A percentile compares a stretch with the other conserved stretches of the same genome.
phyloP scores from a whole-genome alignment of 306 rosid species.

The Urtica urens region DNA sequence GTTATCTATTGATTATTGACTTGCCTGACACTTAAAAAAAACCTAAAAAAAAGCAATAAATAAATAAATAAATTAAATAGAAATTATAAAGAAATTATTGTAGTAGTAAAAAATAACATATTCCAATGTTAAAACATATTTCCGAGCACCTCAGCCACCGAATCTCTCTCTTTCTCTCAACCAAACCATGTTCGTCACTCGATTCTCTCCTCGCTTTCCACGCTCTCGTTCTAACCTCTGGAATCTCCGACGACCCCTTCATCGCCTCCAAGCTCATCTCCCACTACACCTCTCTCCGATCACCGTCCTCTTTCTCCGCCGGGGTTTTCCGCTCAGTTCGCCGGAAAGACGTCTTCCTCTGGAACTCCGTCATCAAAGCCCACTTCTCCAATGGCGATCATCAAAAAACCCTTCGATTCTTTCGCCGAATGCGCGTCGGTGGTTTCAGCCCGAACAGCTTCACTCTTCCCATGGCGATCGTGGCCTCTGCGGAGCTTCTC shows the following conservation, averaged over 20 bases:
- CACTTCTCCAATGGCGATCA: conserved; percentile 44
- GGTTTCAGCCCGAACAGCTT: conserved; percentile 31
- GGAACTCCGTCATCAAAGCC: conserved; percentile 71
- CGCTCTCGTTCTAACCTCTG: conserved; percentile 49
- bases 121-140: too few relatives aligned
- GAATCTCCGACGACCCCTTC: conserved; percentile 61
- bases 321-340: conserved; percentile 31
- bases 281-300: conserved; percentile 38
- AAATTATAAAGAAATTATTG: too few relatives aligned
- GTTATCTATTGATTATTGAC: too few relatives aligned
- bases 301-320: conserved; percentile 27
- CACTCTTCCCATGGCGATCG: conserved; percentile 50
- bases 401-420: conserved; percentile 28
- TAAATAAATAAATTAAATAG: too few relatives aligned
- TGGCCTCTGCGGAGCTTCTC: conserved; percentile 40
- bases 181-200: conserved; percentile 20
- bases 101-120: too few relatives aligned
- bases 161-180: conserved; percentile 32
- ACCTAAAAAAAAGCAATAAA: too few relatives aligned
- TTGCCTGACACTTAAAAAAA: too few relatives aligned
- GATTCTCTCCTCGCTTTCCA: conserved; percentile 43
- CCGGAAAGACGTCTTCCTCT: conserved; percentile 43
- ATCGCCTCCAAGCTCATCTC: conserved; percentile 64
- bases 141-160: conserved; percentile 11
- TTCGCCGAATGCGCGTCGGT: conserved; percentile 43